phyloP scores from a whole-genome alignment of 441 rosid species.

The Gossypium lobatum region DNA sequence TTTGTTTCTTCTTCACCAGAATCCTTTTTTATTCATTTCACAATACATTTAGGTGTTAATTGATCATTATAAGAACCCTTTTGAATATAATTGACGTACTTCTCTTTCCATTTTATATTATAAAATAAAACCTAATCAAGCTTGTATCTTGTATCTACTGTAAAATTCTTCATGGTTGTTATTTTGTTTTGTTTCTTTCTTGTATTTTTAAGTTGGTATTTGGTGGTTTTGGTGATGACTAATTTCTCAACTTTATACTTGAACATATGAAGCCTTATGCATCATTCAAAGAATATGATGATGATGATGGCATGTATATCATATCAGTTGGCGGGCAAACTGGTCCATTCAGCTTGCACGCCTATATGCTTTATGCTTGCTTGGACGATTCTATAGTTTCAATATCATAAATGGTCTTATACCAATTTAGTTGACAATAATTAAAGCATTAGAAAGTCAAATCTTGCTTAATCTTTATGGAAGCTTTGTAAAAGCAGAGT shows the following conservation, averaged over 20 bases:
- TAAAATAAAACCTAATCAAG: background rate
- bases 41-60: background rate
- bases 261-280: background rate
- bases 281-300: background rate
- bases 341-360: constrained; percentile 22
- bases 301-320: background rate
- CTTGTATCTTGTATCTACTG: background rate
- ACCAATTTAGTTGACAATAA: constrained; percentile 31
- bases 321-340: constrained; percentile 2
- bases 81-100: background rate
- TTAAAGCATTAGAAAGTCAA: constrained; percentile 24
- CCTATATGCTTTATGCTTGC: constrained; percentile 1
- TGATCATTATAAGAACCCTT: background rate
- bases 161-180: constrained; percentile 1
- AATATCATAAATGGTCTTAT: constrained; percentile 25
- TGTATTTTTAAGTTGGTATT: background rate
- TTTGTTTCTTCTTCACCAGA: background rate
- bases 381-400: constrained; percentile 12
- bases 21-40: background rate
- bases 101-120: background rate
- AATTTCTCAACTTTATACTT: background rate
- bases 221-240: background rate
- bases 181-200: background rate
- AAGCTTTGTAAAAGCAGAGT: constrained; percentile 10
- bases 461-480: constrained; percentile 13